Percentiles rank a stretch among this genome's conserved stretches.
Conservation (phyloP, 164 flowering plant genomes). For the Macadamia tetraphylla region DNA sequence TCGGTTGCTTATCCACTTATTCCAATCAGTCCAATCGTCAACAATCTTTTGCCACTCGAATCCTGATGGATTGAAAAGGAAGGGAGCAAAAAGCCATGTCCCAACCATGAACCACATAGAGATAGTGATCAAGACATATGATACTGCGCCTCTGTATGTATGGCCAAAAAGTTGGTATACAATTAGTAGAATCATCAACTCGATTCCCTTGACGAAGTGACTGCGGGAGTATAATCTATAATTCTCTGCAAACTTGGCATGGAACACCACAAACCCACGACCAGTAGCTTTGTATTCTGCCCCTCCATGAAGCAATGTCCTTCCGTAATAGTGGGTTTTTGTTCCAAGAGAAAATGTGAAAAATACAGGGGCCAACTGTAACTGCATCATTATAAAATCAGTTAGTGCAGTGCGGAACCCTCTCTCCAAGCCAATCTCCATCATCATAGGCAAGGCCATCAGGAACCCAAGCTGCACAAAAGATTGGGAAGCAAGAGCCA, state of each 20-base stretch:
- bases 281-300: slow-evolving; percentile 93
- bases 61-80: too few relatives aligned
- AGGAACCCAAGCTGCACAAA: slow-evolving; percentile 87
- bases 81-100: slow-evolving; percentile 86
- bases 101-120: slow-evolving; percentile 99
- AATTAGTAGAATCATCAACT: slow-evolving; percentile 79
- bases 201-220: slow-evolving; percentile 94
- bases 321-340: slow-evolving; percentile 89
- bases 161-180: slow-evolving; percentile 82
- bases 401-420: slow-evolving; percentile 89
- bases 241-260: too few relatives aligned
- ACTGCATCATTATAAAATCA: slow-evolving; percentile 90
- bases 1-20: slow-evolving; percentile 83
- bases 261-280: slow-evolving; percentile 20
- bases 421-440: slow-evolving; percentile 33
- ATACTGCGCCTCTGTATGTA: slow-evolving; percentile 53
- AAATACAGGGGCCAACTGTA: slow-evolving; percentile 90
- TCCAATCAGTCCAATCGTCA: slow-evolving; percentile 98
- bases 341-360: slow-evolving; percentile 29
- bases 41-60: slow-evolving; percentile 72
- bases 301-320: slow-evolving; percentile 96
- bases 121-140: slow-evolving; percentile 70
- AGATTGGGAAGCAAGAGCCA: slow-evolving; percentile 97
- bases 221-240: slow-evolving; percentile 50
- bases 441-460: slow-evolving; percentile 95